Percentiles rank a stretch among this genome's conserved stretches.
phyloP scores from a whole-genome alignment of 1,284 basidiomycete genomes.

The Ceratobasidium theobromae region DNA sequence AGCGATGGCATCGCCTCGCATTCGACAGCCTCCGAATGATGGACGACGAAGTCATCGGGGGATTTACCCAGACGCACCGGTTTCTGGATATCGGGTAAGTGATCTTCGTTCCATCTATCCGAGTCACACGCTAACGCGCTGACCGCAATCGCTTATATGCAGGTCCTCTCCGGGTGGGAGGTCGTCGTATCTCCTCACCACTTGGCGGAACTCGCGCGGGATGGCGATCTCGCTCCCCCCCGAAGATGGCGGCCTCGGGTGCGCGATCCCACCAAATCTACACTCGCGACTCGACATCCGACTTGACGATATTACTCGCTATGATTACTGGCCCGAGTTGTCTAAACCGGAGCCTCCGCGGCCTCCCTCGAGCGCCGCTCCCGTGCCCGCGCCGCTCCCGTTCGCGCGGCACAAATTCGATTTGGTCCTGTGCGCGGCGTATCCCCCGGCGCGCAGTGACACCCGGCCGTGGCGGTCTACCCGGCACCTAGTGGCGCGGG shows the following conservation, averaged over 20 bases:
- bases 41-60: too few relatives aligned
- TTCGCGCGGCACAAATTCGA: too few relatives aligned
- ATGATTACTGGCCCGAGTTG: too few relatives aligned
- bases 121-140: background rate
- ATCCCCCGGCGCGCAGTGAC: too few relatives aligned
- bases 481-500: constrained; percentile 41
- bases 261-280: background rate
- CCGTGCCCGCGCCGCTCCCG: too few relatives aligned
- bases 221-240: constrained; percentile 25
- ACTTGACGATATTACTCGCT: background rate
- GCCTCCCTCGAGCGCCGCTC: too few relatives aligned
- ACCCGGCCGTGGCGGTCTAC: too few relatives aligned
- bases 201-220: background rate
- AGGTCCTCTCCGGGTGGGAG: constrained; percentile 30
- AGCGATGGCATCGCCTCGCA: too few relatives aligned
- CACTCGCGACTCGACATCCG: background rate
- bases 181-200: constrained; percentile 1
- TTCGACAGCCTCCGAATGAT: too few relatives aligned
- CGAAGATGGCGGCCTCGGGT: constrained; percentile 23
- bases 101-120: background rate
- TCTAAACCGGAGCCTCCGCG: too few relatives aligned
- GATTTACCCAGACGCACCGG: background rate
- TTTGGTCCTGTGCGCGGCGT: too few relatives aligned
- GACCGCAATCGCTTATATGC: background rate
- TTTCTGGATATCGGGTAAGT: constrained; percentile 32